Conservation (phyloP, 441 rosid species). For the Capsella rubella region DNA sequence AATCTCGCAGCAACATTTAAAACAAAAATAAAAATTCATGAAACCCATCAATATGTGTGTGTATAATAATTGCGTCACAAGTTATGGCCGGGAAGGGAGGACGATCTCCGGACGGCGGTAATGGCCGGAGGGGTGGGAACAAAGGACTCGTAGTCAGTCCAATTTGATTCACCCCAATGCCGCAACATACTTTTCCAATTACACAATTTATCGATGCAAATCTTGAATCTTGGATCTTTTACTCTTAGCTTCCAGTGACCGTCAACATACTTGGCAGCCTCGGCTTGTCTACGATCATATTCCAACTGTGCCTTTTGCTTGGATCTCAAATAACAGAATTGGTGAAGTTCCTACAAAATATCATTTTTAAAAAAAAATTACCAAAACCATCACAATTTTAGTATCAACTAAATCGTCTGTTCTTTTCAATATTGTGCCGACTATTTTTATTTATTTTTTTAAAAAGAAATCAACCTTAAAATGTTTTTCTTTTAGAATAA, state of each 20-base stretch:
- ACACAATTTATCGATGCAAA: conserved; percentile 79
- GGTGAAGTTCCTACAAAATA: conserved; percentile 55
- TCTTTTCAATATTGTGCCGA: background rate
- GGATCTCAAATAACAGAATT: conserved; percentile 72
- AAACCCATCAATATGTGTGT: conserved; percentile 13
- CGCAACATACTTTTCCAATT: conserved; percentile 82
- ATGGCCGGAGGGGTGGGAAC: conserved; percentile 81
- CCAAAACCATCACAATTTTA: background rate
- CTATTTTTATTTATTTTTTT: background rate
- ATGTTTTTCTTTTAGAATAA: background rate
- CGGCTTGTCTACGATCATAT: conserved; percentile 78
- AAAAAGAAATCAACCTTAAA: background rate
- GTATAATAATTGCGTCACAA: conserved; percentile 19
- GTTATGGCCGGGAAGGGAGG: conserved; percentile 21
- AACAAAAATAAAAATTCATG: background rate
- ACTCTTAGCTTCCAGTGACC: conserved; percentile 73
- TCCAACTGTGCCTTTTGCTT: conserved; percentile 91
- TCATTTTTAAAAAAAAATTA: background rate
- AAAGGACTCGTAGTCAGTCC: conserved; percentile 67
- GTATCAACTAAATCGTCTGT: background rate
- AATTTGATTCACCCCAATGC: conserved; percentile 91
- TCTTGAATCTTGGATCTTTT: conserved; percentile 59
- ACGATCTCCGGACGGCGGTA: conserved; percentile 29
- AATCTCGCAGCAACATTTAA: conserved; percentile 20
- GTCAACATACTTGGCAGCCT: conserved; percentile 66